A percentile compares a stretch with the other conserved stretches of the same genome.
These are phyloP conservation scores for Microsporum canis DNA, from an alignment of 2,329 filamentous ascomycete species.

Conservation along the genomic window DNA sequence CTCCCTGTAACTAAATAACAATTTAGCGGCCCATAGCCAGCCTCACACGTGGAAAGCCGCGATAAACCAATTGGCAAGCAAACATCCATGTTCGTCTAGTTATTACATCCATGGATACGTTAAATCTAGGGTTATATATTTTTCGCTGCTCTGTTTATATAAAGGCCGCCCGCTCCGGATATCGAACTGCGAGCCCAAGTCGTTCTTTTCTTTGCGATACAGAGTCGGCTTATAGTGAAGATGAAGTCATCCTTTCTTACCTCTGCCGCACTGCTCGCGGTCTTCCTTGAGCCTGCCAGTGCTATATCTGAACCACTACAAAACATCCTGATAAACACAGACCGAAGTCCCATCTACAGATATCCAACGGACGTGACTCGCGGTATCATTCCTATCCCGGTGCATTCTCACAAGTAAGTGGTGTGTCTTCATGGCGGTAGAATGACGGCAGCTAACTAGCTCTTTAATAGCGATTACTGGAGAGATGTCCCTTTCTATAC, in stretches of 20 bases:
- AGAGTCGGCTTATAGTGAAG: not conserved
- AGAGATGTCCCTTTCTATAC: constrained; percentile 37
- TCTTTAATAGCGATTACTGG: constrained; percentile 50
- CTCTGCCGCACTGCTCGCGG: not conserved
- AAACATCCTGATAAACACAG: constrained; percentile 45
- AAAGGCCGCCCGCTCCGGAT: not conserved
- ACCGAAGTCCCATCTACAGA: constrained; percentile 41
- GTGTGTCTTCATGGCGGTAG: not conserved
- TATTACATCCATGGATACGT: not conserved
- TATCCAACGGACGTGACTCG: constrained; percentile 53
- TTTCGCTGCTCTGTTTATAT: not conserved
- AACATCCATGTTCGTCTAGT: not conserved
- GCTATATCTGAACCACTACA: constrained; percentile 32
- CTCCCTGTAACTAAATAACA: not conserved
- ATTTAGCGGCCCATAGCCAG: not conserved
- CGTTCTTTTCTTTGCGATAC: not conserved
- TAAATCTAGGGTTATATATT: no score
- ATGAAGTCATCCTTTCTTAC: not conserved
- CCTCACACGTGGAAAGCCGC: not conserved
- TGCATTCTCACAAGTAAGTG: constrained; percentile 33
- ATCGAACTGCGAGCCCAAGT: not conserved
- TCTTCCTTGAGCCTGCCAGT: not conserved
- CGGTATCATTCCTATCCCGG: constrained; percentile 43
- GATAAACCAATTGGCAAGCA: not conserved
- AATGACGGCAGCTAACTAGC: constrained; percentile 37